Conservation (phyloP, 768 basidiomycete genomes). For the Lyophyllum atratum region DNA sequence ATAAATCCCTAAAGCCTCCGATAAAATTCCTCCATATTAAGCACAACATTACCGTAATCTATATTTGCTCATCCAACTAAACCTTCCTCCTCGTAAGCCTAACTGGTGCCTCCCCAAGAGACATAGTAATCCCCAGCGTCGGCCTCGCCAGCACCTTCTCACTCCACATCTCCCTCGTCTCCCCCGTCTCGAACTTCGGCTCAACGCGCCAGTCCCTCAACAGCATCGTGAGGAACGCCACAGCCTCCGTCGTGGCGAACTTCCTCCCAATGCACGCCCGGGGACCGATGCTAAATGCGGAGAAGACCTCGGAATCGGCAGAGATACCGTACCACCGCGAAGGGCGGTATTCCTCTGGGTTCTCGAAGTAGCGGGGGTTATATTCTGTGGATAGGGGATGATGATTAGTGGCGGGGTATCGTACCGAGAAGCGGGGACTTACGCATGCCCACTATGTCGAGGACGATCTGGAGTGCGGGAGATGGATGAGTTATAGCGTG, state of each 20-base stretch:
- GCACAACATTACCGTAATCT: too few species aligned
- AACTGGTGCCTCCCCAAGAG: constrained; percentile 31
- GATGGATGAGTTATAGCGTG: not conserved
- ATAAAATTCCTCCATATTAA: too few species aligned
- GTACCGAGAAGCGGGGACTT: constrained; percentile 20
- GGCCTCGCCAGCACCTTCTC: constrained; percentile 35
- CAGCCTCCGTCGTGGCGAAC: constrained; percentile 54
- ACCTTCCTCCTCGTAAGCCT: constrained; percentile 21
- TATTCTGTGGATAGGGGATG: constrained; percentile 34
- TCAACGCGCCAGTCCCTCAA: constrained; percentile 56
- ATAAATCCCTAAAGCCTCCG: too few species aligned
- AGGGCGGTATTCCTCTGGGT: constrained; percentile 48
- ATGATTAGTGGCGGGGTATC: not conserved
- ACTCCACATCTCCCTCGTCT: constrained; percentile 41
- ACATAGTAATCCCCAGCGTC: constrained; percentile 34
- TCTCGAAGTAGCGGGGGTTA: constrained; percentile 50
- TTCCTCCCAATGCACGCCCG: constrained; percentile 56
- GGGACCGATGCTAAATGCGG: constrained; percentile 53
- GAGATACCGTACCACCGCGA: constrained; percentile 50
- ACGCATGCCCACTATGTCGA: constrained; percentile 54
- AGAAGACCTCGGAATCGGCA: constrained; percentile 43
- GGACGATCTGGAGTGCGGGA: constrained; percentile 29
- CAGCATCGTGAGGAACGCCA: constrained; percentile 54
- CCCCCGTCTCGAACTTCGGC: constrained; percentile 38
- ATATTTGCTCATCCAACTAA: too few species aligned